Conservation (phyloP, 768 basidiomycete species). For the Mycena belliarum region DNA sequence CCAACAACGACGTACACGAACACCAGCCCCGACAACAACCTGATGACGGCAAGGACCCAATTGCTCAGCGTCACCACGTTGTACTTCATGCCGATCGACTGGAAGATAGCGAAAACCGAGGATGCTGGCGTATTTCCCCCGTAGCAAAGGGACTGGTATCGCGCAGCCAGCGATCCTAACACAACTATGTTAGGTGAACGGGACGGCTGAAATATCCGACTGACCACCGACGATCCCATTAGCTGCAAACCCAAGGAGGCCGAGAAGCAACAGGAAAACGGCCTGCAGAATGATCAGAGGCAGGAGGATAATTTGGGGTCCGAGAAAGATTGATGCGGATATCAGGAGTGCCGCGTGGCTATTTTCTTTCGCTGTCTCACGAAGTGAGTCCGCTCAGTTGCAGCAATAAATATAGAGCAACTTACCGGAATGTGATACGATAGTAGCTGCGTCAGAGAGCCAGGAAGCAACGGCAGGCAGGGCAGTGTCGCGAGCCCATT, state of each 20-base stretch:
- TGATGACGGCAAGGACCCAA: too few species aligned
- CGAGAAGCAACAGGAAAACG: conserved; percentile 9
- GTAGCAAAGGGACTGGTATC: conserved; percentile 26
- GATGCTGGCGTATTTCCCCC: conserved; percentile 9
- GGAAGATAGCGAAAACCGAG: too few species aligned
- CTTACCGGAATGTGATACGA: background rate
- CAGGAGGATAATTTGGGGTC: conserved; percentile 27
- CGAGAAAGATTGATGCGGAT: conserved; percentile 23
- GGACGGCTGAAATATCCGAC: background rate
- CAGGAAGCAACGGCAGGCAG: background rate
- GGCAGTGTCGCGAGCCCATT: background rate
- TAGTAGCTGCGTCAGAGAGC: background rate
- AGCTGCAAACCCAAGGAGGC: conserved; percentile 22
- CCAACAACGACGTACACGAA: too few species aligned
- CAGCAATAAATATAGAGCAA: background rate
- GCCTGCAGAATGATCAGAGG: conserved; percentile 25
- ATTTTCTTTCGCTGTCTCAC: conserved; percentile 22
- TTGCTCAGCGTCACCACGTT: too few species aligned
- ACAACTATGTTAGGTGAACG: background rate
- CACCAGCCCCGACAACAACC: too few species aligned
- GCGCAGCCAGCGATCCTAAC: conserved; percentile 28
- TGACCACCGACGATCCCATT: conserved; percentile 25
- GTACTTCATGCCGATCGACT: too few species aligned
- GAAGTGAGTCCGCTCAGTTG: background rate
- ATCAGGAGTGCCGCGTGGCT: conserved; percentile 17